A percentile compares a stretch with the other conserved stretches of the same genome.
Conservation (phyloP, 2,329 filamentous ascomycete species). For the Phaeoacremonium minimum region DNA sequence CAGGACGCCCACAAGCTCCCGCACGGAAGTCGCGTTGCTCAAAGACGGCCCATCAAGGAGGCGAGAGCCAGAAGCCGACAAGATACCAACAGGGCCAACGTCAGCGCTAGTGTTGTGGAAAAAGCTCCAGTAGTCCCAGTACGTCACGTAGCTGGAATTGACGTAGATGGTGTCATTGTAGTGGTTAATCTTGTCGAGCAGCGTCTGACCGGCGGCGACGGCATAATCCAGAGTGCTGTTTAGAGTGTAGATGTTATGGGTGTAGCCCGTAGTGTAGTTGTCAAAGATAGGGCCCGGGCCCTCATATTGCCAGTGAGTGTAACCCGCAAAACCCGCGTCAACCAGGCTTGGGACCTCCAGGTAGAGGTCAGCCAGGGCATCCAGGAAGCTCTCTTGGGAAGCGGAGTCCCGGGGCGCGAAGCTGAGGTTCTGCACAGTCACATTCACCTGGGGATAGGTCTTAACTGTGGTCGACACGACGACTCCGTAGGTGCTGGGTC, state of each 20-base stretch:
- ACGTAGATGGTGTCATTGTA: not conserved
- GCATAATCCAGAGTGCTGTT: not conserved
- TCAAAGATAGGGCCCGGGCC: not conserved
- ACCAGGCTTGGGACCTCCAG: not conserved
- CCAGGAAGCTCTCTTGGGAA: not conserved
- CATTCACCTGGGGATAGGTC: not conserved
- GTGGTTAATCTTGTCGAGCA: not conserved
- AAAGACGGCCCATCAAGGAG: not conserved
- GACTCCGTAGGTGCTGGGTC: constrained; percentile 38
- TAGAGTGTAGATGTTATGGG: not conserved
- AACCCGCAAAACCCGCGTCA: constrained; percentile 1
- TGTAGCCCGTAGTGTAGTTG: constrained; percentile 2
- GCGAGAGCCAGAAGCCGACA: not conserved
- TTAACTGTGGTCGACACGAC: constrained; percentile 17
- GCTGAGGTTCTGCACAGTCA: constrained; percentile 1
- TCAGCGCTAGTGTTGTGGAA: too few species aligned
- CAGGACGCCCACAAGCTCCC: not conserved
- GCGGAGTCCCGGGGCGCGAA: not conserved
- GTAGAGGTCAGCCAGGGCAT: not conserved
- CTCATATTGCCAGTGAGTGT: not conserved
- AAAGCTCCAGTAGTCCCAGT: constrained; percentile 1
- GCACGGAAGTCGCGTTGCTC: not conserved
- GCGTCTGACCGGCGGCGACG: not conserved
- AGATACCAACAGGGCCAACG: too few species aligned
- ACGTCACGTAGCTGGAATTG: not conserved